Evolutionary conservation across 2,329 filamentous ascomycete genomes (phyloP).

Genomic region (Coniochaeta prunicola): DNA sequence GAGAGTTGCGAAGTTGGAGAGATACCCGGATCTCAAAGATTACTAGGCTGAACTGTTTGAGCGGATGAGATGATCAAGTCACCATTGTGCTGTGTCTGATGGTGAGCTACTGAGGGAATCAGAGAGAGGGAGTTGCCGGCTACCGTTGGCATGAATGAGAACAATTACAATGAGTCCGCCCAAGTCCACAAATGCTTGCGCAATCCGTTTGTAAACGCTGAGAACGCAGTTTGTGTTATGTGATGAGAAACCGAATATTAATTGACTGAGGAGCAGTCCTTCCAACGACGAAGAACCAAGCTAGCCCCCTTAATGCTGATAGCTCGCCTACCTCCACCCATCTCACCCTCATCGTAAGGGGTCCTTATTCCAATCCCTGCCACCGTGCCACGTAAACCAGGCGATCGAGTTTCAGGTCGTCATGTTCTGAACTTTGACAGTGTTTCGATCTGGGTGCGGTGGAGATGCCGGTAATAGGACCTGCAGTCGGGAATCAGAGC

Average conservation of each 20-base stretch:
- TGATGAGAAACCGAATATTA: too few relatives aligned
- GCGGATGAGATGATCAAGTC: neutral
- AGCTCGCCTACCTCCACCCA: too few relatives aligned
- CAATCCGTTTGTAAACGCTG: neutral
- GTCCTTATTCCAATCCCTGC: too few relatives aligned
- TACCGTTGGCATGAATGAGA: neutral
- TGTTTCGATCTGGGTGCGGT: too few relatives aligned
- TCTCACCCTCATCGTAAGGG: too few relatives aligned
- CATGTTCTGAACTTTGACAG: too few relatives aligned
- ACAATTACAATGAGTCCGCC: neutral
- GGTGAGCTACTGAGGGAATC: neutral
- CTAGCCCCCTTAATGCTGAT: too few relatives aligned
- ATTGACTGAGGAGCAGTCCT: too few relatives aligned
- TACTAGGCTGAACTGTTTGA: neutral
- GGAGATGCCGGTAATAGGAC: neutral
- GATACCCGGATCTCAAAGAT: neutral
- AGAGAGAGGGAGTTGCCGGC: neutral
- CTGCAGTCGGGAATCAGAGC: neutral
- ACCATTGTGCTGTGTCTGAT: neutral
- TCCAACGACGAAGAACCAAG: too few relatives aligned
- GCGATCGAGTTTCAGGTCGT: too few relatives aligned
- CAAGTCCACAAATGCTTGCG: neutral
- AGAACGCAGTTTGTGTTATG: too few relatives aligned
- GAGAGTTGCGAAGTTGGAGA: neutral
- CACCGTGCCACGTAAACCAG: too few relatives aligned